Base-by-base conservation (phyloP, 2,329 filamentous ascomycete species). In the Colletotrichum sp. region DNA sequence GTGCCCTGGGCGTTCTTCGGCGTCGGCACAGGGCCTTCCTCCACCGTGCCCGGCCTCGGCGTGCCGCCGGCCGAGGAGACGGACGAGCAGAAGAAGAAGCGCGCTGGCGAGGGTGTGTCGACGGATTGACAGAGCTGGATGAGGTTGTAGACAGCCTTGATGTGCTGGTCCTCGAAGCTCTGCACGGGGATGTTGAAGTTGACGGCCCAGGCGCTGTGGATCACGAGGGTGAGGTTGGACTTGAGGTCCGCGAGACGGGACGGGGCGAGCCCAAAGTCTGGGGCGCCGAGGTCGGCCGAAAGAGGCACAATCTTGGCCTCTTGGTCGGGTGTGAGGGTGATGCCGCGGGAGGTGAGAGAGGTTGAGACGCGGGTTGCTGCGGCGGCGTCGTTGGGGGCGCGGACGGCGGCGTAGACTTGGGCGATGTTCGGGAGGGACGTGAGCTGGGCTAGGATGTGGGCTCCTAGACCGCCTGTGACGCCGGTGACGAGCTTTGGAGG, bases 381-480 rank as follows among this genome's bases (percentile, higher is more conserved):
- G 2, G 81, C 79, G 0, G 84, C 77, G 9, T 83, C 79, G n/a
- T 82, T 82, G 2, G 83, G 80, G 4, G 88, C 88, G 67, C 89
- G 86, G n/a, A 90, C 88, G 16, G 83, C 83, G 36, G 88, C 88
- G 64, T 89, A 85, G n/a, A 90, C 87, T 16, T 83, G 83, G 32
- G 84, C 85, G 16, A 94, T 87, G 39, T 92, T 90, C 89, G 86
- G 2, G 89, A 90, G 86, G 2, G 90, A 86, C 3, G 91, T 89
- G 3, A 94, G 86, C 16, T 92, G 88, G 1, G 90, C 88, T 4
- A 92, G 85, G 0, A 92, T 83, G 70, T 92, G 90, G 0, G 90
- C 88, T 6, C 92, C 92, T 0, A 93, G 84, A 7, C 89, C 90
- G 1, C 92, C 92, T 0, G 92, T 93, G 0, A 88, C 88, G 9